A percentile compares a stretch with the other conserved stretches of the same genome.
These are phyloP conservation scores for Boletus sensibilis DNA, from an alignment of 768 basidiomycete genomes.

Conservation along the genomic window DNA sequence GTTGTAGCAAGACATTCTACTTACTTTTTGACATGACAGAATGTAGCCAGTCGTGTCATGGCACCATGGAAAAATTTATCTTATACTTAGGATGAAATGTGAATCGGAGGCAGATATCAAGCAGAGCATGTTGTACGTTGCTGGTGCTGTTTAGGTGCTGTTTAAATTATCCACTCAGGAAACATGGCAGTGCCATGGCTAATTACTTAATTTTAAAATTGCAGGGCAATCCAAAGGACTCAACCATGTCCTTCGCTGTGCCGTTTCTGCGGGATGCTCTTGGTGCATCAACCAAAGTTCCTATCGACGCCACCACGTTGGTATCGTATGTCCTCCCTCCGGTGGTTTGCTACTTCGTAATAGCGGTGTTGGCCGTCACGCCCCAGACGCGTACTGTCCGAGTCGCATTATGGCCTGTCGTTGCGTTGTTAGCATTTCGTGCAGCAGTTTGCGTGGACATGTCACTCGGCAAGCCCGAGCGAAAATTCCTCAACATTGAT, in stretches of 20 bases:
- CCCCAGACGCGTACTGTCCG: constrained; percentile 45
- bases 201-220: background rate
- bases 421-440: constrained; percentile 42
- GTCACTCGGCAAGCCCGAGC: background rate
- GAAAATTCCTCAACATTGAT: constrained; percentile 2
- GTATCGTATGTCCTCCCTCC: constrained; percentile 41
- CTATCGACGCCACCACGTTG: constrained; percentile 37
- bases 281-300: constrained; percentile 2
- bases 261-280: background rate
- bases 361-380: constrained; percentile 48
- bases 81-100: too few species aligned
- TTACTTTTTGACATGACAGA: too few species aligned
- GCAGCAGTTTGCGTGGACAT: constrained; percentile 28
- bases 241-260: background rate
- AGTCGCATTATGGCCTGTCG: constrained; percentile 46
- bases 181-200: too few species aligned
- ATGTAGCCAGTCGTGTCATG: too few species aligned
- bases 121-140: too few species aligned
- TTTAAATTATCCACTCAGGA: too few species aligned
- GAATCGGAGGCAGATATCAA: too few species aligned
- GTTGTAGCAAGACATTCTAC: too few species aligned
- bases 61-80: too few species aligned
- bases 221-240: background rate
- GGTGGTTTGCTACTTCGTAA: constrained; percentile 43
- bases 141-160: too few species aligned